Conservation (phyloP, 2,329 filamentous ascomycete species). For the Apiospora marii region DNA sequence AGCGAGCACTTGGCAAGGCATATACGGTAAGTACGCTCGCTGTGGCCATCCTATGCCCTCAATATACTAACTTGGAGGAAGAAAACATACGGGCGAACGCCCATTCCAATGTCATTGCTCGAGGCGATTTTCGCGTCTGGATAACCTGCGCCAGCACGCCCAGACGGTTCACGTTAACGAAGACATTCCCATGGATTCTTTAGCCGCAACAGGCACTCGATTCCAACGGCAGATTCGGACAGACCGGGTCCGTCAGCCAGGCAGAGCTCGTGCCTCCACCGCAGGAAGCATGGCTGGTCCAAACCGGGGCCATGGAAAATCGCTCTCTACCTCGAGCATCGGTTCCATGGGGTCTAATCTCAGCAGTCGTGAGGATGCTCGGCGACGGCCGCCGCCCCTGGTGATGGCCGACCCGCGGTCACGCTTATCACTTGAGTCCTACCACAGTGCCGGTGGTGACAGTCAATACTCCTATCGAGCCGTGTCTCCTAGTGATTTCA, state of each 20-base stretch:
- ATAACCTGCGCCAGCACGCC: conserved; percentile 95
- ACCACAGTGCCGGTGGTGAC: conserved; percentile 69
- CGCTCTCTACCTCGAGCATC: conserved; percentile 86
- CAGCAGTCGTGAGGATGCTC: conserved; percentile 69
- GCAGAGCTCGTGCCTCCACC: conserved; percentile 79
- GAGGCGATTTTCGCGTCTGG: conserved; percentile 88
- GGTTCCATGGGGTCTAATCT: conserved; percentile 73
- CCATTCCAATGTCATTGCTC: conserved; percentile 97
- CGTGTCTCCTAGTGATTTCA: conserved; percentile 76
- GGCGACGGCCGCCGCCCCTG: conserved; percentile 80
- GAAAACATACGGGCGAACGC: conserved; percentile 96
- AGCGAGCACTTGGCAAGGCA: conserved; percentile 96
- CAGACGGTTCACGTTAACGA: conserved; percentile 98
- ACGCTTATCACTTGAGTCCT: conserved; percentile 72
- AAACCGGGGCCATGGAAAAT: conserved; percentile 80
- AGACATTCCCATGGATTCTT: conserved; percentile 91
- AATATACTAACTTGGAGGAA: conserved; percentile 47
- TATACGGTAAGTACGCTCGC: conserved; percentile 71
- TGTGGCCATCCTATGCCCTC: conserved; percentile 21
- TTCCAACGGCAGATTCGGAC: conserved; percentile 93
- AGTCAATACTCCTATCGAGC: conserved; percentile 71
- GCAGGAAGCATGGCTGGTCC: conserved; percentile 74
- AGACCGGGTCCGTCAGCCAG: conserved; percentile 79
- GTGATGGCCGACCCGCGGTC: conserved; percentile 81
- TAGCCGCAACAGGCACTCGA: conserved; percentile 89